Evolutionary conservation across 1,284 basidiomycete species (phyloP).

Genomic region (Caloboletus firmus): DNA sequence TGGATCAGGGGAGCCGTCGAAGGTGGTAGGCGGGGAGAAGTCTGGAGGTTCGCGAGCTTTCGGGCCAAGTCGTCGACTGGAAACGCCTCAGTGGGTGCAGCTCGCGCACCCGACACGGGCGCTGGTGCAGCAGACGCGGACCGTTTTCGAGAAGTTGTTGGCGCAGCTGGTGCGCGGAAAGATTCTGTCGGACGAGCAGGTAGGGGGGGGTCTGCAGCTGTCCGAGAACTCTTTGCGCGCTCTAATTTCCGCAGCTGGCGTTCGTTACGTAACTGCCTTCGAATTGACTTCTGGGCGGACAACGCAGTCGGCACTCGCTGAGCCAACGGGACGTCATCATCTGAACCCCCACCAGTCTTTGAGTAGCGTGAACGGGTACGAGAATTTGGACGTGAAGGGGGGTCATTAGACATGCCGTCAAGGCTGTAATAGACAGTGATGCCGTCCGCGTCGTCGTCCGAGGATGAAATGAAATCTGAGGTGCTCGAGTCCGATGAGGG

Average conservation of each 20-base stretch:
- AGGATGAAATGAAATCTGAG: slow-evolving; percentile 37
- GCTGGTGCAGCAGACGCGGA: slow-evolving; percentile 32
- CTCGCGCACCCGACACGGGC: slow-evolving; percentile 9
- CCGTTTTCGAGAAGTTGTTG: slow-evolving; percentile 28
- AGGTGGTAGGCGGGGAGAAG: slow-evolving; percentile 22
- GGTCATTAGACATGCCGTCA: slow-evolving; percentile 31
- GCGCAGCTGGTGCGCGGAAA: not conserved
- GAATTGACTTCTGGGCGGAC: slow-evolving; percentile 73
- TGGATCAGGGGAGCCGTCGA: slow-evolving; percentile 4
- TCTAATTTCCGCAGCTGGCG: slow-evolving; percentile 56
- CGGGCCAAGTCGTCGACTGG: slow-evolving; percentile 58
- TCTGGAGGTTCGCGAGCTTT: slow-evolving; percentile 56
- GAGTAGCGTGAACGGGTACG: slow-evolving; percentile 24
- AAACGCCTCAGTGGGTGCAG: slow-evolving; percentile 39
- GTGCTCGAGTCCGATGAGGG: slow-evolving; percentile 34
- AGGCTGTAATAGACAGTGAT: slow-evolving; percentile 46
- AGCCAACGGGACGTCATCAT: slow-evolving; percentile 73
- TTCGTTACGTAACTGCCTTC: slow-evolving; percentile 67
- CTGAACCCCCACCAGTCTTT: slow-evolving; percentile 28
- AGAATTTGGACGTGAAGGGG: slow-evolving; percentile 26
- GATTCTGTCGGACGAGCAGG: slow-evolving; percentile 15
- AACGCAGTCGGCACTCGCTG: slow-evolving; percentile 75
- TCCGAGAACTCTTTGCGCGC: slow-evolving; percentile 37
- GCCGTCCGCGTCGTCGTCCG: slow-evolving; percentile 43
- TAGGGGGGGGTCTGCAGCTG: slow-evolving; percentile 6